Evolutionary conservation across 2,329 filamentous ascomycete genomes (phyloP).

Genomic region (Mariannaea elegans): DNA sequence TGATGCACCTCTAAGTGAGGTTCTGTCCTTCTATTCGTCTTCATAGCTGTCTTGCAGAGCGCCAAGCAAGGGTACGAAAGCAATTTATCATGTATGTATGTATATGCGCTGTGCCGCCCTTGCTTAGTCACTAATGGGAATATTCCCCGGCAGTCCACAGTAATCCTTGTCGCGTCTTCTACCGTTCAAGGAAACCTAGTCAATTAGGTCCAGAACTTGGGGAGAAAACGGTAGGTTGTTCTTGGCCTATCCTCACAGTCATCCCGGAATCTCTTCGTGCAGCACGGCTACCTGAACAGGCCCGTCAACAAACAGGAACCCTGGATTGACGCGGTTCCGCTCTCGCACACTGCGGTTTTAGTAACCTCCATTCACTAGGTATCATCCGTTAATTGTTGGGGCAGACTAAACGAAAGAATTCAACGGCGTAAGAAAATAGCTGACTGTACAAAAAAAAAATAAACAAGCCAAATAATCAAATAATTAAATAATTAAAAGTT

Average conservation of each 20-base stretch:
- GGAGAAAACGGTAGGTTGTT: background rate
- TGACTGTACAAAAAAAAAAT: background rate
- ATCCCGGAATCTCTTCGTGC: conserved; percentile 20
- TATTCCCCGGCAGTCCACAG: background rate
- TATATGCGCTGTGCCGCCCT: conserved; percentile 14
- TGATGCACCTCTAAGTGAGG: conserved; percentile 6
- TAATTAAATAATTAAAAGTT: background rate
- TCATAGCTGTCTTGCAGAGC: conserved; percentile 13
- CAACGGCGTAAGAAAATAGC: no score
- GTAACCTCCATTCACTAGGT: background rate
- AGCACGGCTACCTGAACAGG: no score
- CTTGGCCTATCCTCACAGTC: background rate
- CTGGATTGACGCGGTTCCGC: conserved; percentile 20
- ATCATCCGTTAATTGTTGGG: background rate
- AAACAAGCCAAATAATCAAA: background rate
- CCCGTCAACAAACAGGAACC: conserved; percentile 7
- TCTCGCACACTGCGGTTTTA: background rate
- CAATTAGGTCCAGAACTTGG: no score
- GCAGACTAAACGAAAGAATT: no score
- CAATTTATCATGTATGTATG: background rate
- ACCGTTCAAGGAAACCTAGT: no score
- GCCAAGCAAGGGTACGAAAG: conserved; percentile 9
- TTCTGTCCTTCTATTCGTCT: background rate
- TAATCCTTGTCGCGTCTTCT: background rate
- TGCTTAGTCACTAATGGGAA: background rate